These are phyloP conservation scores for Skeletonema menzelii DNA, from an alignment of 108 stramenopile genomes.

Conservation along the genomic window DNA sequence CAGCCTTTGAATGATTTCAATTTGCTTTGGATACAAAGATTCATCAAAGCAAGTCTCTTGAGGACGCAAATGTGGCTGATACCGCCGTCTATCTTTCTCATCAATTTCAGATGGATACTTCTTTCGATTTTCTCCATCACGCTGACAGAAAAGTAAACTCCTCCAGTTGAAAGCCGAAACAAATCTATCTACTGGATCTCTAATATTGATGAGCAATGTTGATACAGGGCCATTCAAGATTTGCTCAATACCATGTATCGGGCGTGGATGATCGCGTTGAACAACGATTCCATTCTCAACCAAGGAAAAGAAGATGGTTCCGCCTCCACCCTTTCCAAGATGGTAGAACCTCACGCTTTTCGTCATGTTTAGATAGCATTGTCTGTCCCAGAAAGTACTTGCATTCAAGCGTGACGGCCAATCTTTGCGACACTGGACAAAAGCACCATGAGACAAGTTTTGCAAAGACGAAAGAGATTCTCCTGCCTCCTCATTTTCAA, in stretches of 20 bases:
- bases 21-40: not conserved
- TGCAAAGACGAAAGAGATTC: not conserved
- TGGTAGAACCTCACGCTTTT: slow-evolving; percentile 5
- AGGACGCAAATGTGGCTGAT: slow-evolving; percentile 5
- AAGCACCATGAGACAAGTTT: not conserved
- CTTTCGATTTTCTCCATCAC: slow-evolving; percentile 5
- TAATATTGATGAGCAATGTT: slow-evolving; percentile 15
- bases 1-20: not conserved
- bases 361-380: not conserved
- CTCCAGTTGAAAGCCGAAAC: slow-evolving; percentile 19
- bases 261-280: slow-evolving; percentile 3
- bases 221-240: not conserved
- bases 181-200: slow-evolving; percentile 28
- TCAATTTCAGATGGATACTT: slow-evolving; percentile 5
- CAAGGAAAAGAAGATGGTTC: not conserved
- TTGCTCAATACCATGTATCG: not conserved
- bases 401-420: not conserved
- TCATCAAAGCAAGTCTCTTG: not conserved
- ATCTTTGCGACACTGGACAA: not conserved
- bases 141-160: slow-evolving; percentile 1
- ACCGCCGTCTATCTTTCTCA: not conserved
- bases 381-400: not conserved
- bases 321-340: slow-evolving; percentile 17
- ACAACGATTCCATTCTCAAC: not conserved
- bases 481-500: not conserved